Evolutionary conservation across 179 eudicot species (phyloP).

Genomic region (Nepenthes alata): DNA sequence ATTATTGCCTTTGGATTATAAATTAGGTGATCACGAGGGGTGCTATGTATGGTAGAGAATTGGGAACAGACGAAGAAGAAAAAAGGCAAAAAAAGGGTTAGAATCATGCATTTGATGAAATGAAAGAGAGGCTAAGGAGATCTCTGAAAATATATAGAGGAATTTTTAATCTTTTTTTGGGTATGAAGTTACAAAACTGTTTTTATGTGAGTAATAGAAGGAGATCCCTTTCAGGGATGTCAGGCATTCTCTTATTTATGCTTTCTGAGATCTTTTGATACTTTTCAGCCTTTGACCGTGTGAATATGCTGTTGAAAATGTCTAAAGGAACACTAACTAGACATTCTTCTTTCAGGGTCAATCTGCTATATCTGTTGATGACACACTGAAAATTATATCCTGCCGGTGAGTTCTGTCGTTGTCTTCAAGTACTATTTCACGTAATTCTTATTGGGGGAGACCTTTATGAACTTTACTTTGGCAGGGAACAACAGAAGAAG

Average conservation of each 20-base stretch:
- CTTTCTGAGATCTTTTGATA: neutral
- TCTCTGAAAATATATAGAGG: too few species aligned
- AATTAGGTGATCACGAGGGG: too few species aligned
- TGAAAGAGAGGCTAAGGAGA: too few species aligned
- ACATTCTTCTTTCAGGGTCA: conserved; percentile 39
- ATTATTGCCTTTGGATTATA: too few species aligned
- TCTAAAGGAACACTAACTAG: conserved; percentile 4
- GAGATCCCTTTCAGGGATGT: neutral
- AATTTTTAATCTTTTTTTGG: neutral
- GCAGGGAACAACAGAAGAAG: conserved; percentile 69
- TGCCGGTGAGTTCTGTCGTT: conserved; percentile 44
- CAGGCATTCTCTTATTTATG: neutral
- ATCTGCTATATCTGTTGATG: conserved; percentile 70
- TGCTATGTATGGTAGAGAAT: too few species aligned
- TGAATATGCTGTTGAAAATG: neutral
- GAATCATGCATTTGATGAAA: too few species aligned
- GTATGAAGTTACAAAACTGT: too few species aligned
- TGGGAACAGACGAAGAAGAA: too few species aligned
- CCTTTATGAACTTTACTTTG: conserved; percentile 10
- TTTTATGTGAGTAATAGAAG: neutral
- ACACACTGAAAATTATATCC: conserved; percentile 55
- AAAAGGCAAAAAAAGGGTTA: too few species aligned
- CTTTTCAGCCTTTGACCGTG: too few species aligned
- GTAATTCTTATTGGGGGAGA: neutral
- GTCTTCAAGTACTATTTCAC: neutral